Conservation (phyloP, 2,329 filamentous ascomycete genomes). For the Penicillium sclerotiorum region DNA sequence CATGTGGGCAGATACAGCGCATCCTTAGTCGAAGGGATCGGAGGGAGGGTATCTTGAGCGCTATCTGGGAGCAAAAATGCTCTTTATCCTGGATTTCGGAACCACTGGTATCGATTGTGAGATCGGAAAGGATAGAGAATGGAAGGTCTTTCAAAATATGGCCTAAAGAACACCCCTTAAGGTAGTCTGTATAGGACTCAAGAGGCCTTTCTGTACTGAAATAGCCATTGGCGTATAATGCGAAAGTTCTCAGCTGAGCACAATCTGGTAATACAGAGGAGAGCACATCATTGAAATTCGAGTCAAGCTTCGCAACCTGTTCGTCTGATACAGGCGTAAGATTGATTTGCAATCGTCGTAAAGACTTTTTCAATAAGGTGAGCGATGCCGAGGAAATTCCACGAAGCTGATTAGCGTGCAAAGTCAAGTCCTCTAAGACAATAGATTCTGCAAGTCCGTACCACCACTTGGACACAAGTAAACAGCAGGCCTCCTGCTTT, state of each 20-base stretch:
- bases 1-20: not conserved
- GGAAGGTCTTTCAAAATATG: not conserved
- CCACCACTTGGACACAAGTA: slow-evolving; percentile 8
- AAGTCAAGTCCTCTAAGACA: slow-evolving; percentile 1
- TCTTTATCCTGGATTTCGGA: not conserved
- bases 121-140: not conserved
- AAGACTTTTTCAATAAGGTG: not conserved
- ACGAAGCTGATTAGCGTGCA: slow-evolving; percentile 1
- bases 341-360: slow-evolving; percentile 1
- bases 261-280: not conserved
- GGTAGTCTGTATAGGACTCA: not conserved
- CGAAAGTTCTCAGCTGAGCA: not conserved
- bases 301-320: not conserved
- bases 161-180: not conserved
- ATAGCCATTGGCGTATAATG: not conserved
- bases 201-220: not conserved
- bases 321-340: not conserved
- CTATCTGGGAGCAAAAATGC: slow-evolving; percentile 6
- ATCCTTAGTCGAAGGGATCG: slow-evolving; percentile 3
- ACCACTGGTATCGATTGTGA: slow-evolving; percentile 5
- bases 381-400: not conserved
- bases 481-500: slow-evolving; percentile 10
- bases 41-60: slow-evolving; percentile 3
- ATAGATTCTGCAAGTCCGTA: slow-evolving; percentile 2
- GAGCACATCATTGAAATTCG: not conserved